Evolutionary conservation across 148 eudicot species (phyloP).

Genomic region (Agrostemma githago): DNA sequence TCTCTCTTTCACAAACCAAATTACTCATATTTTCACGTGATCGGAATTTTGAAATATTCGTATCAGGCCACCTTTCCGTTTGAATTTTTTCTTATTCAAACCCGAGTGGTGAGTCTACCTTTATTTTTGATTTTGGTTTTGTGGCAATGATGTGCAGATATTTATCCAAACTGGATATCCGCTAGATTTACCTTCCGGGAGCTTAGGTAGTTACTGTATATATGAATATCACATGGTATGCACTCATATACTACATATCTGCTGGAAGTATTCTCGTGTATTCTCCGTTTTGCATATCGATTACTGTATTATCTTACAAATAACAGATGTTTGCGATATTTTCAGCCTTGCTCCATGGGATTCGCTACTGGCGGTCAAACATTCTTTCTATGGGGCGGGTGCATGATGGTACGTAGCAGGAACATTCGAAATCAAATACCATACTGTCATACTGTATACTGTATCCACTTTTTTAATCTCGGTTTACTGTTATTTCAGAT

Average conservation of each 20-base stretch:
- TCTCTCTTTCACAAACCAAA: neutral
- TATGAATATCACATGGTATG: slow-evolving; percentile 95
- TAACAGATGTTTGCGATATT: slow-evolving; percentile 14
- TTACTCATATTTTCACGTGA: too few species aligned
- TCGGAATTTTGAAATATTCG: too few species aligned
- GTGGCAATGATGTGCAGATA: slow-evolving; percentile 50
- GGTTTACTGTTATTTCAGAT: slow-evolving; percentile 44
- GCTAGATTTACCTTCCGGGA: slow-evolving; percentile 96
- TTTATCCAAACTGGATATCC: slow-evolving; percentile 99
- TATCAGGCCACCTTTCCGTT: too few species aligned
- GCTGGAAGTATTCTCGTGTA: neutral
- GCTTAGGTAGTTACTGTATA: slow-evolving; percentile 96
- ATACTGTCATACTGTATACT: neutral
- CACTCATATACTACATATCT: neutral
- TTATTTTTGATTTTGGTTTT: neutral
- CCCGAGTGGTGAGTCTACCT: too few species aligned
- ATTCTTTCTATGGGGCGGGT: slow-evolving; percentile 98
- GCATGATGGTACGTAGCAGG: slow-evolving; percentile 85
- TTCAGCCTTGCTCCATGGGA: slow-evolving; percentile 99
- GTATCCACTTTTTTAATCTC: neutral
- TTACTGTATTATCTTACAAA: slow-evolving; percentile 1
- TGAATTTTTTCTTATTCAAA: too few species aligned
- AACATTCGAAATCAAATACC: slow-evolving; percentile 14
- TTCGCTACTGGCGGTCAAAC: slow-evolving; percentile 98
- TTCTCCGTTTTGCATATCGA: slow-evolving; percentile 2